phyloP scores from a whole-genome alignment of 805 yeast species.

The Barnettozyma pratensis region DNA sequence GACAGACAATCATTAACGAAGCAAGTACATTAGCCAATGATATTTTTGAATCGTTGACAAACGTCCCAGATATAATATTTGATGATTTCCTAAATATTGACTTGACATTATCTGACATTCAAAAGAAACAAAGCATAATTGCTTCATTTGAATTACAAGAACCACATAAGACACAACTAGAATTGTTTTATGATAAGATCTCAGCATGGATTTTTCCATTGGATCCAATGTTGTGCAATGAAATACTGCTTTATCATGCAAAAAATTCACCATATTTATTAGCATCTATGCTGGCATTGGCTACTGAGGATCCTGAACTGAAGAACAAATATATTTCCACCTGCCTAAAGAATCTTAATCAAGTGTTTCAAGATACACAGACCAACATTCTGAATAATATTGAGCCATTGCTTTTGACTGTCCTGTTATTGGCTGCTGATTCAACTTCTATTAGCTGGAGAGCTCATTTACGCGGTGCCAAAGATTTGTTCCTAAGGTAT shows the following conservation, averaged over 20 bases:
- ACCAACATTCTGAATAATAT: conserved; percentile 41
- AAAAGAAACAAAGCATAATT: conserved; percentile 17
- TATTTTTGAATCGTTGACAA: conserved; percentile 17
- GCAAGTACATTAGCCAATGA: conserved; percentile 22
- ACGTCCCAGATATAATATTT: conserved; percentile 8
- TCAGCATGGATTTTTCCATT: conserved; percentile 21
- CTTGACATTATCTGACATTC: conserved; percentile 12
- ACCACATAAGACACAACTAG: conserved; percentile 20
- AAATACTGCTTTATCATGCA: conserved; percentile 45
- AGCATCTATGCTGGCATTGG: conserved; percentile 53
- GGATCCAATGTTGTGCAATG: conserved; percentile 42
- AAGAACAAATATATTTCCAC: conserved; percentile 41
- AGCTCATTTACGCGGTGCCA: conserved; percentile 62
- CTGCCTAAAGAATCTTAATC: conserved; percentile 40
- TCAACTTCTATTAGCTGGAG: conserved; percentile 55
- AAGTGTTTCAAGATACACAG: conserved; percentile 35
- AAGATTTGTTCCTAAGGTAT: conserved; percentile 52
- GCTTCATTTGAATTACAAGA: conserved; percentile 19
- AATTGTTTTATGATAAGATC: conserved; percentile 20
- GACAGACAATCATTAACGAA: conserved; percentile 16
- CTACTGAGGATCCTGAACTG: conserved; percentile 39
- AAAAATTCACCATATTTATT: conserved; percentile 44
- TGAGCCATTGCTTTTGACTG: conserved; percentile 65
- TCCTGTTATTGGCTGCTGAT: conserved; percentile 56
- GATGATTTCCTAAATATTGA: conserved; percentile 17